These are phyloP conservation scores for Hura crepitans DNA, from an alignment of 441 rosid genomes.

Conservation along the genomic window DNA sequence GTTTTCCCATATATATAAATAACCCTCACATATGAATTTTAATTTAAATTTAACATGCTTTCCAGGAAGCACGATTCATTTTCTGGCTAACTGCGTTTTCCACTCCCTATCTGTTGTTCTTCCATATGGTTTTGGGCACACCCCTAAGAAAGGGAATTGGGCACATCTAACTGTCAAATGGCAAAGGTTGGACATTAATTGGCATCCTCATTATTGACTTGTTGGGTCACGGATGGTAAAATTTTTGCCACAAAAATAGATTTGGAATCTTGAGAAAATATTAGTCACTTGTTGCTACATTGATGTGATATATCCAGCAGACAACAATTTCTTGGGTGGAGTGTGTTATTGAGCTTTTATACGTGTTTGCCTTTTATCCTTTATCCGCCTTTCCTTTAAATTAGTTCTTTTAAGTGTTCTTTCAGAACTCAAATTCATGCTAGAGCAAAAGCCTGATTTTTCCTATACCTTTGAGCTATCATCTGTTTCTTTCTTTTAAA, in stretches of 20 bases:
- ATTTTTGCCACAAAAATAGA: not conserved
- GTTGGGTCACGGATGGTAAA: not conserved
- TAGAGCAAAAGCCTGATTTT: not conserved
- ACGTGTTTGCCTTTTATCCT: not conserved
- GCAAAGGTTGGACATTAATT: not conserved
- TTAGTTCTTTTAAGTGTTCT: not conserved
- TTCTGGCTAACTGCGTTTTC: not conserved
- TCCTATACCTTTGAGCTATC: not conserved
- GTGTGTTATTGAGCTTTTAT: not conserved
- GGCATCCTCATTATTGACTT: conserved; percentile 5
- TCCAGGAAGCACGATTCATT: not conserved
- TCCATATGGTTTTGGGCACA: not conserved
- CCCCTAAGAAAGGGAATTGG: not conserved
- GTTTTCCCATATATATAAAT: conserved; percentile 10
- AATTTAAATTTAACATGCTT: not conserved
- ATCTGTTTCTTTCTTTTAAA: not conserved
- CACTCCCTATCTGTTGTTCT: conserved; percentile 12
- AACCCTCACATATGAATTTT: not conserved
- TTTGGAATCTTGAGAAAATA: not conserved
- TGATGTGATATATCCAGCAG: not conserved
- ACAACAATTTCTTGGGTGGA: not conserved
- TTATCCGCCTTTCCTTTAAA: not conserved
- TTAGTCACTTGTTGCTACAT: not conserved
- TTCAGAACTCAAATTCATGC: not conserved
- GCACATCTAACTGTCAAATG: conserved; percentile 12